Evolutionary conservation across 331 rosid species (phyloP).

Genomic region (Rhamnella rubrinervis): DNA sequence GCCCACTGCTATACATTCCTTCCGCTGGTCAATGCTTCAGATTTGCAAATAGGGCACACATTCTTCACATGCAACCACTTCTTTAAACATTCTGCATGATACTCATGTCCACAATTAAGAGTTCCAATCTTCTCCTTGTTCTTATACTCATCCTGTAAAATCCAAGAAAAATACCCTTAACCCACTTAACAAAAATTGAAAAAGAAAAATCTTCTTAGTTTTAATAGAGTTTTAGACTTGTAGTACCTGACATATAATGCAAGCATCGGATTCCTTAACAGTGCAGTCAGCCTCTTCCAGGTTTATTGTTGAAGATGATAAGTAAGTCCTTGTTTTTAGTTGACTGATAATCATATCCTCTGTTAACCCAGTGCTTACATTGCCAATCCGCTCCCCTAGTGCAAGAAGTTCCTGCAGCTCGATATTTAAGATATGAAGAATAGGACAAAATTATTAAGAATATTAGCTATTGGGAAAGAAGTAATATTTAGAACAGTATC

Average conservation of each 20-base stretch:
- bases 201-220: neutral
- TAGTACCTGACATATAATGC: constrained; percentile 89
- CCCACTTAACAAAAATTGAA: neutral
- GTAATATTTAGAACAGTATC: too few species aligned
- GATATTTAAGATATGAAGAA: constrained; percentile 21
- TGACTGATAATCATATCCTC: constrained; percentile 58
- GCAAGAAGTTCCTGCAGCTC: constrained; percentile 80
- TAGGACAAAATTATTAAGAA: neutral
- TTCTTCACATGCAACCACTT: constrained; percentile 86
- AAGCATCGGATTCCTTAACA: constrained; percentile 57
- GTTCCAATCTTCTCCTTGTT: constrained; percentile 57
- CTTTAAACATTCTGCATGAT: constrained; percentile 72
- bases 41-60: constrained; percentile 90
- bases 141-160: constrained; percentile 69
- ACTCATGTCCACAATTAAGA: constrained; percentile 76
- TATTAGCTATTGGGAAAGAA: neutral
- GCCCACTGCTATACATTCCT: constrained; percentile 31
- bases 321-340: constrained; percentile 49
- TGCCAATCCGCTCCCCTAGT: constrained; percentile 85
- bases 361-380: constrained; percentile 71
- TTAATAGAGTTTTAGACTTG: neutral
- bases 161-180: neutral
- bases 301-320: constrained; percentile 31
- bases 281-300: constrained; percentile 51
- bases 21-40: constrained; percentile 62